Conservation (phyloP, 1,284 basidiomycete genomes). For the Afroboletus lepidellus region DNA sequence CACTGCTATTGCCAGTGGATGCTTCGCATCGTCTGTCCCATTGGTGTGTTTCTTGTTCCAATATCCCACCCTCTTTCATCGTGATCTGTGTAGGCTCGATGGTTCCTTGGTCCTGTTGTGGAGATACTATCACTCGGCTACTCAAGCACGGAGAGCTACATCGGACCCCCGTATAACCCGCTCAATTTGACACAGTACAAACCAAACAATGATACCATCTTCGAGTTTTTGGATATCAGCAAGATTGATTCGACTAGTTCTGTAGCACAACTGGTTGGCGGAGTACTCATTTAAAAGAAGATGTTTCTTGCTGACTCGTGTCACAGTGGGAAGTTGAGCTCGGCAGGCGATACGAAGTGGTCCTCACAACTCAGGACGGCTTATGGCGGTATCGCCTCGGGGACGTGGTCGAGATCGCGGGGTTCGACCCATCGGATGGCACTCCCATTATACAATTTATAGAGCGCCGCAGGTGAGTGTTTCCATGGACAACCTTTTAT, state of each 20-base stretch:
- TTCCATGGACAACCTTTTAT: not conserved
- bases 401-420: not conserved
- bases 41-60: constrained; percentile 3
- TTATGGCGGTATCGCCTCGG: not conserved
- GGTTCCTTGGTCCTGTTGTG: constrained; percentile 14
- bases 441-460: constrained; percentile 9
- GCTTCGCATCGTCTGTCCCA: not conserved
- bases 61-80: too few relatives aligned
- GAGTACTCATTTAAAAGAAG: not conserved
- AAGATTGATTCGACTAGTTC: not conserved
- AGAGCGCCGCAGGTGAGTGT: not conserved
- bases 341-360: constrained; percentile 18
- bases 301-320: not conserved
- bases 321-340: constrained; percentile 20
- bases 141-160: constrained; percentile 8
- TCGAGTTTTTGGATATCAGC: constrained; percentile 21
- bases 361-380: not conserved
- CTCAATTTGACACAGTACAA: constrained; percentile 13
- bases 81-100: constrained; percentile 8
- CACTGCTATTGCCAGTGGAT: too few relatives aligned
- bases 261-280: not conserved
- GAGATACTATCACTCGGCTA: constrained; percentile 6
- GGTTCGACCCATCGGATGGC: not conserved
- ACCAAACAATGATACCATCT: not conserved
- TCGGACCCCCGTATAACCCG: constrained; percentile 9